Base-by-base conservation (phyloP, 2,329 filamentous ascomycete species). In the Venturia pyrina region DNA sequence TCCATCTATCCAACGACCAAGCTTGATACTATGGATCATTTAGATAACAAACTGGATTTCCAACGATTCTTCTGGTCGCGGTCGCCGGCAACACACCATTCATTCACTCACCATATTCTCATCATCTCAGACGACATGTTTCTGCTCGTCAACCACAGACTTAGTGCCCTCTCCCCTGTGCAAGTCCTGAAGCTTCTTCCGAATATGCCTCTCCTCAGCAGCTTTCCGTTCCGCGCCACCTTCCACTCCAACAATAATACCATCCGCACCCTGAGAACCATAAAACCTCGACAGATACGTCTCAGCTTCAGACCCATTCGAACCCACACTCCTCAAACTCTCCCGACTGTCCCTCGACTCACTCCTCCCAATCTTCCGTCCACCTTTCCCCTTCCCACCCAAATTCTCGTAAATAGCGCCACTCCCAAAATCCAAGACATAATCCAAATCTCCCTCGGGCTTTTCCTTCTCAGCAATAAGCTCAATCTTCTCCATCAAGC, bases 1-100 rank as follows among this genome's bases (percentile, higher is more conserved):
- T 13, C 41, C 11, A 43, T 17, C 41, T 43, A 15, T 43, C 41
- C 41, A 43, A 43, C 41, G 10, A 43, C 41, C 44, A 17, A 7
- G 19, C 5, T 4, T 21, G 44, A 48, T 5, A n/a, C 44, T 5
- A 48, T 48, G 44, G n/a, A 53, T n/a, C 48, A n/a, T n/a, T n/a
- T n/a, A 53, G 21, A 28, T 19, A 53, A 6, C 21, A 24, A 28
- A 53, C 10, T 28, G 21, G 4, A 50, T 50, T 3, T 13, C 83
- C 5, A 24, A 10, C 46, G 3, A 28, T 2, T 13, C 13, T 28
- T 28, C n/a, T 53, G 10, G 1, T 15, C 10, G 2, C 48, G 1
- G n/a, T 24, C 11, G 2, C 21, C 48, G 4, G 28, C 10, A 28
- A 13, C 11, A 28, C 11, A 28, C 28, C 21, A 10, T 21, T 7